A percentile compares a stretch with the other conserved stretches of the same genome.
phyloP scores from a whole-genome alignment of 2,329 filamentous ascomycete species.

The Fusarium nisikadoi region DNA sequence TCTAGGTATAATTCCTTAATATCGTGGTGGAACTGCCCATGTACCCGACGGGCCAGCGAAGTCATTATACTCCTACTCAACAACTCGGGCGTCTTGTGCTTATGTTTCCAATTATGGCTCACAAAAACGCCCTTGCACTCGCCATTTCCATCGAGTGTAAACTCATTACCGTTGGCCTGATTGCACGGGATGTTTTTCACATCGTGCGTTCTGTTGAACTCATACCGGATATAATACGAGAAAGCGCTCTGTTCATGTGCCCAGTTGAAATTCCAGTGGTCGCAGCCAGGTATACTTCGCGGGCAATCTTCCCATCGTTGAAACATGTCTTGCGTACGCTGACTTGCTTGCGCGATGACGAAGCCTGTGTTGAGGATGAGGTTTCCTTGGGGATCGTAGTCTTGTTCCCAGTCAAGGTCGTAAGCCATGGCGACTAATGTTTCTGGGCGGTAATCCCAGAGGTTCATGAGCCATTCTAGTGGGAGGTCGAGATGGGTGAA shows the following conservation, averaged over 20 bases:
- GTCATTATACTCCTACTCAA: slow-evolving; percentile 25
- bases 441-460: slow-evolving; percentile 54
- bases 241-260: slow-evolving; percentile 12
- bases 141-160: neutral
- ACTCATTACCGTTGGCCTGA: slow-evolving; percentile 14
- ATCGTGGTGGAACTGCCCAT: slow-evolving; percentile 13
- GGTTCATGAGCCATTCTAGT: slow-evolving; percentile 60
- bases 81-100: slow-evolving; percentile 11
- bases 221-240: slow-evolving; percentile 18
- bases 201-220: slow-evolving; percentile 10
- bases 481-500: slow-evolving; percentile 56
- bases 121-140: slow-evolving; percentile 18
- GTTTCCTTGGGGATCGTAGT: slow-evolving; percentile 48
- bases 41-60: slow-evolving; percentile 4
- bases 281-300: slow-evolving; percentile 3
- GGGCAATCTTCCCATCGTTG: slow-evolving; percentile 24
- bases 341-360: slow-evolving; percentile 35
- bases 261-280: slow-evolving; percentile 11
- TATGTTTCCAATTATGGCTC: slow-evolving; percentile 12
- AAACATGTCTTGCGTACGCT: slow-evolving; percentile 40
- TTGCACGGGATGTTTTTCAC: slow-evolving; percentile 9
- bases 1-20: neutral
- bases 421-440: slow-evolving; percentile 58
- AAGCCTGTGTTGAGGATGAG: slow-evolving; percentile 42
- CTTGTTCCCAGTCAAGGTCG: slow-evolving; percentile 54